Evolutionary conservation across 257 asterid genomes (phyloP).

Genomic region (Cordia subcordata): DNA sequence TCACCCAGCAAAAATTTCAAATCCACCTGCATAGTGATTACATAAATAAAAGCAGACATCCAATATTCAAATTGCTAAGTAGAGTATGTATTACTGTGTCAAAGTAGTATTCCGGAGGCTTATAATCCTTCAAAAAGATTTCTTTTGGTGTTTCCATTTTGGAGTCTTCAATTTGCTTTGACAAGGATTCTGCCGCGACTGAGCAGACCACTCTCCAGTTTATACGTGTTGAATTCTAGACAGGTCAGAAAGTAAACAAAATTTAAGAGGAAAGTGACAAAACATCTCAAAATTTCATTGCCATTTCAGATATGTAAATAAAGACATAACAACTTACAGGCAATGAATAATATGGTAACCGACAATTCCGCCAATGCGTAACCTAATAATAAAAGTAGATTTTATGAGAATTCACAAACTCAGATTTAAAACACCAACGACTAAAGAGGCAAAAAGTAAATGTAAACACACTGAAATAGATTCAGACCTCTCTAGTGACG

Average conservation of each 20-base stretch:
- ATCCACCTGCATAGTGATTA: constrained; percentile 56
- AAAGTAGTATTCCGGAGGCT: constrained; percentile 82
- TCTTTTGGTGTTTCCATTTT: constrained; percentile 83
- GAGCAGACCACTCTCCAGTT: constrained; percentile 64
- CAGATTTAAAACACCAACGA: constrained; percentile 1
- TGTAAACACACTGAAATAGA: constrained; percentile 4
- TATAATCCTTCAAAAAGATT: constrained; percentile 88
- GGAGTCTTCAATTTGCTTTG: constrained; percentile 63
- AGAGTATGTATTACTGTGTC: constrained; percentile 43
- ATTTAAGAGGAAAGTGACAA: background rate
- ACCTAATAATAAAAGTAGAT: constrained; percentile 33
- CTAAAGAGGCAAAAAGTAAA: background rate
- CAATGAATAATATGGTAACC: constrained; percentile 26
- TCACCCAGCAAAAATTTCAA: constrained; percentile 77
- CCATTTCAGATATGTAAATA: background rate
- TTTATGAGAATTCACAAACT: constrained; percentile 3
- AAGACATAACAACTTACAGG: constrained; percentile 41
- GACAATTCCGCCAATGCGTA: constrained; percentile 36
- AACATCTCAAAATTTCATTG: constrained; percentile 1
- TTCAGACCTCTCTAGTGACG: constrained; percentile 50
- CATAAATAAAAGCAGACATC: background rate
- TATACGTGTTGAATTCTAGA: constrained; percentile 35
- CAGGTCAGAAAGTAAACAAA: constrained; percentile 13
- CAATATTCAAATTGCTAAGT: background rate
- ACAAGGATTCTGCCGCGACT: constrained; percentile 63